Percentiles rank a stretch among this genome's conserved stretches.
Evolutionary conservation across 2,329 filamentous ascomycete species (phyloP).

Genomic region (Cladophialophora bantiana): DNA sequence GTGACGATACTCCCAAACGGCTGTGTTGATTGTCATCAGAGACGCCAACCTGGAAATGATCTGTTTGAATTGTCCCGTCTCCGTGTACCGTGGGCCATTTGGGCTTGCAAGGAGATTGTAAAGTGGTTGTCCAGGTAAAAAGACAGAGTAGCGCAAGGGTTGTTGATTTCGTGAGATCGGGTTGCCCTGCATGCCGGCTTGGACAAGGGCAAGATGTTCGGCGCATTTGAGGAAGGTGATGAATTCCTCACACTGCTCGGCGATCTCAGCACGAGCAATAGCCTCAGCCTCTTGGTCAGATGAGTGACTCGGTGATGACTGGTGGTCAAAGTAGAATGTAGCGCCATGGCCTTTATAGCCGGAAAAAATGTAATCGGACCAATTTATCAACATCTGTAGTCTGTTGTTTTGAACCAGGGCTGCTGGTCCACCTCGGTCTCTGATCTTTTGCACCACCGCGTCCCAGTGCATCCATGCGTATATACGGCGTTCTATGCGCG

Average conservation of each 20-base stretch:
- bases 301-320: slow-evolving; percentile 34
- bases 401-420: slow-evolving; percentile 47
- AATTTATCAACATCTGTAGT: slow-evolving; percentile 51
- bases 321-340: slow-evolving; percentile 47
- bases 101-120: slow-evolving; percentile 46
- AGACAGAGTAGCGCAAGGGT: slow-evolving; percentile 43
- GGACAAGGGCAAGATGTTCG: slow-evolving; percentile 47
- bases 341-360: slow-evolving; percentile 48
- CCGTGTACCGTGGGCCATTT: slow-evolving; percentile 45
- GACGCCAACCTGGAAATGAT: slow-evolving; percentile 47
- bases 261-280: slow-evolving; percentile 45
- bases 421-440: slow-evolving; percentile 47
- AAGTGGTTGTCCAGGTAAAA: slow-evolving; percentile 45
- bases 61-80: slow-evolving; percentile 49
- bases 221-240: slow-evolving; percentile 49
- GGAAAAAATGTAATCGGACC: slow-evolving; percentile 52
- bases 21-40: slow-evolving; percentile 49
- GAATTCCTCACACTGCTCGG: slow-evolving; percentile 48
- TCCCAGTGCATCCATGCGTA: slow-evolving; percentile 52
- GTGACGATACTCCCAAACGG: slow-evolving; percentile 51
- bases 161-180: slow-evolving; percentile 33
- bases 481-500: slow-evolving; percentile 47
- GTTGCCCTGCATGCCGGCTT: slow-evolving; percentile 36
- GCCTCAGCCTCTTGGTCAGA: slow-evolving; percentile 24
- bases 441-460: slow-evolving; percentile 49